phyloP scores from a whole-genome alignment of 2,329 filamentous ascomycete species.

The Fusarium poae region DNA sequence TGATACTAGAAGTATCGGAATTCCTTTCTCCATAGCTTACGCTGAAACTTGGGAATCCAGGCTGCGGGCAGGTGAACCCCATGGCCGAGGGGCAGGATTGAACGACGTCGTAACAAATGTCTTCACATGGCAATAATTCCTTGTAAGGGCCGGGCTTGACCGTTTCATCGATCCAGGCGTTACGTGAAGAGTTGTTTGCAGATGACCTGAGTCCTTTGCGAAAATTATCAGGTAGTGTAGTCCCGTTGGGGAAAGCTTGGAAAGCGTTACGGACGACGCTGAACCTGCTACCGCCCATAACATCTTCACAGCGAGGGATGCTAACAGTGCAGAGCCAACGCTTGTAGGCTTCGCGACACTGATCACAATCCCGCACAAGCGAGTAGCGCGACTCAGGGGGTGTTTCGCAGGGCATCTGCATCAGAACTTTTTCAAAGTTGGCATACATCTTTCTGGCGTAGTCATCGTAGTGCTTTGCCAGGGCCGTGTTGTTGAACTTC shows the following conservation, averaged over 20 bases:
- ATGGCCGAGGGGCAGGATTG: constrained; percentile 84
- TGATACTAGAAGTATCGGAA: constrained; percentile 43
- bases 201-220: constrained; percentile 40
- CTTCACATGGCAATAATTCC: constrained; percentile 88
- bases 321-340: constrained; percentile 94
- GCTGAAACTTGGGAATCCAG: constrained; percentile 52
- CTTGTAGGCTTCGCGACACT: constrained; percentile 88
- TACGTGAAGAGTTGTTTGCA: constrained; percentile 68
- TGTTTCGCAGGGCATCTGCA: constrained; percentile 88
- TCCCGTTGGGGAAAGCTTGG: constrained; percentile 78
- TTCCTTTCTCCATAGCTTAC: constrained; percentile 54
- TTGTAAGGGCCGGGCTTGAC: constrained; percentile 92
- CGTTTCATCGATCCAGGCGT: constrained; percentile 75
- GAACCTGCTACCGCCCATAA: constrained; percentile 64
- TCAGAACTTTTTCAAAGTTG: constrained; percentile 84
- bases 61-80: constrained; percentile 78
- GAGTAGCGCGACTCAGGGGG: constrained; percentile 81
- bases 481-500: constrained; percentile 69
- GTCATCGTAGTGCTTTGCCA: constrained; percentile 82
- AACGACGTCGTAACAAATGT: constrained; percentile 88
- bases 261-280: constrained; percentile 75
- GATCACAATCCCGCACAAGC: constrained; percentile 78
- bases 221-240: constrained; percentile 59
- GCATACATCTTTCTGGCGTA: constrained; percentile 77
- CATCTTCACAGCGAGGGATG: constrained; percentile 93